A percentile compares a stretch with the other conserved stretches of the same genome.
phyloP scores from a whole-genome alignment of 176 grass and related monocot species.

The Oryza nivara region DNA sequence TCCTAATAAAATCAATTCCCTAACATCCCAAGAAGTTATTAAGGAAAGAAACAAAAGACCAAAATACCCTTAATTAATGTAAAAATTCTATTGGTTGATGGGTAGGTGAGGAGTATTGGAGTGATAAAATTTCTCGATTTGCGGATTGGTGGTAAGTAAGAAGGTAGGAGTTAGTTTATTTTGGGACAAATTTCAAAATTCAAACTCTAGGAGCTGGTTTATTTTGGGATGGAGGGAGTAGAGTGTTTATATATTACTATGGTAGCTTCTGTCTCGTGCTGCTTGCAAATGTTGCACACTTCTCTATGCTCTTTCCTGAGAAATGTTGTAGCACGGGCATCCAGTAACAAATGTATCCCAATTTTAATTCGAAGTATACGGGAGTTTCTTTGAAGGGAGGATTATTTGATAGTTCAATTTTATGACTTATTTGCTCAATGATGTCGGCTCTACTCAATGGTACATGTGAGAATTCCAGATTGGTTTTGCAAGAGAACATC shows the following conservation, averaged over 20 bases:
- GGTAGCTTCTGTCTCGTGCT: background rate
- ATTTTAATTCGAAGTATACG: background rate
- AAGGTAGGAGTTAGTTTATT: too few relatives aligned
- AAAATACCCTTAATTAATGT: too few relatives aligned
- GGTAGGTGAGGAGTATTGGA: too few relatives aligned
- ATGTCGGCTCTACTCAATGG: background rate
- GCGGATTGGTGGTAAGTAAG: too few relatives aligned
- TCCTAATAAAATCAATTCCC: too few relatives aligned
- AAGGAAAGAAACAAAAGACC: too few relatives aligned
- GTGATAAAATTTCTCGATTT: too few relatives aligned
- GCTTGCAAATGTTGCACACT: slow-evolving; percentile 28
- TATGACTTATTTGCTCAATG: background rate
- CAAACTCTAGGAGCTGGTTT: too few relatives aligned
- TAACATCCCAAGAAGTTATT: too few relatives aligned
- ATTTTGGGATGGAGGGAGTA: background rate
- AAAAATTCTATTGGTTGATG: too few relatives aligned
- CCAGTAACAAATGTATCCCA: background rate
- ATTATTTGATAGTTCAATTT: background rate
- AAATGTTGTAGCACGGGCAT: background rate
- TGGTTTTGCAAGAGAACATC: slow-evolving; percentile 18
- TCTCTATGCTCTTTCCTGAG: background rate
- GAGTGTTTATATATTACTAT: background rate
- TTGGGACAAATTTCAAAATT: too few relatives aligned
- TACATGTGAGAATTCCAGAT: background rate
- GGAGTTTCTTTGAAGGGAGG: background rate